Evolutionary conservation across 768 basidiomycete species (phyloP), one percentile per base, ranked within the genome.

Genomic region (Boletus edulis): DNA sequence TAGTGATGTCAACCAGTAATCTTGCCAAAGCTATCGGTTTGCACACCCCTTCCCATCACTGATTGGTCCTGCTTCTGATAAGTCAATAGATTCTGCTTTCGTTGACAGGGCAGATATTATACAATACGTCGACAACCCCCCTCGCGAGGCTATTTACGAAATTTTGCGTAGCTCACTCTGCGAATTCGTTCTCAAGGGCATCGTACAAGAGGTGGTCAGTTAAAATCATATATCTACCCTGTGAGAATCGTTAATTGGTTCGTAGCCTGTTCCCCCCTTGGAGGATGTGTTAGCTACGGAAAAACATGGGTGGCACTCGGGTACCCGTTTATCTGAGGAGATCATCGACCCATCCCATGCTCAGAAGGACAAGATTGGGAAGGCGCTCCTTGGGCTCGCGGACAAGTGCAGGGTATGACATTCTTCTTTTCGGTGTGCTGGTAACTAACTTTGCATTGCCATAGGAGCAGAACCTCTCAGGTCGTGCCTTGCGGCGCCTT

Each of bases 1-100:
- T 98, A 22, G 87, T 99, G 22, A 90, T 99, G 86, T 87, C 97
- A 6, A 99, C 97, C 1, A 96, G 94, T 52, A 99, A 98, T 72
- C 81, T 99, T 7, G 86, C 87, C 1, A 89, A 92, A 64, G 94
- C 97, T 0, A 99, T 99, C 52, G 95, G 94, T 94, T 57, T 49
- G 79, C 60, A 38, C 17, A 38, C 37, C n/a, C 42, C 41, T 34
- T 41, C 8, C 22, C 22, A 39, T 54, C 22, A 8, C 6, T 2
- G 13, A 20, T 39, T 17, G 18, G 15, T 15, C 9, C 37, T 17
- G 6, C 20, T n/a, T 48, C 58, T 52, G 29, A 56, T 42, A 46
- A 43, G 18, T 44, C 44, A 10, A 34, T 18, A 98, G 96, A 99
- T 64, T 85, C 84, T 47, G 97, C 96, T 4, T 98, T 98, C 67